These are phyloP conservation scores for Pueraria montana DNA, from an alignment of 306 rosid species.

Conservation along the genomic window DNA sequence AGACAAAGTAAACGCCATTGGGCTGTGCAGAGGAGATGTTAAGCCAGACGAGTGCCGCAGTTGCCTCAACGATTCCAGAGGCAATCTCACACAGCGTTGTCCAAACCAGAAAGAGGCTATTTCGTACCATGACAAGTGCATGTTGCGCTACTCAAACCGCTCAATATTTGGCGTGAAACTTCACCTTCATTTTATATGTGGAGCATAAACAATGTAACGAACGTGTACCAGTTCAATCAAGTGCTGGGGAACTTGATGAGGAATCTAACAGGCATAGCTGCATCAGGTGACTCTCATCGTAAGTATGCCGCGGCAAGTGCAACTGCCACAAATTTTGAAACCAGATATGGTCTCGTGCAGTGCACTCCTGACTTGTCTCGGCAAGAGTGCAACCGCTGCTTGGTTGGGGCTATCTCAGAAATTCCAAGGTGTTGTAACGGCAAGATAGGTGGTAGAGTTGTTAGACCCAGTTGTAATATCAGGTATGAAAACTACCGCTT, in stretches of 20 bases:
- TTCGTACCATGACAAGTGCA: background rate
- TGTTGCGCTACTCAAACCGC: conserved; percentile 23
- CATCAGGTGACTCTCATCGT: conserved; percentile 14
- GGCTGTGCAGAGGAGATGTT: background rate
- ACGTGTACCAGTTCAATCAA: background rate
- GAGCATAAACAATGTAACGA: background rate
- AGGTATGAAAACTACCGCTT: background rate
- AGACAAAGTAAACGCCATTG: background rate
- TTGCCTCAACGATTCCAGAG: background rate
- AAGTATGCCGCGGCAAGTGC: conserved; percentile 37
- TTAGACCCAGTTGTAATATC: background rate
- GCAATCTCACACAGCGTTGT: background rate
- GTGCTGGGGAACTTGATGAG: background rate
- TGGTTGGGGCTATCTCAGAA: background rate
- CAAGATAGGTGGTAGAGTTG: background rate
- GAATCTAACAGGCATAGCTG: background rate
- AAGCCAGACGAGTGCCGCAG: background rate
- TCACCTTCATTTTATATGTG: background rate
- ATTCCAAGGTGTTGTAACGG: background rate
- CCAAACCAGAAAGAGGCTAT: conserved; percentile 11
- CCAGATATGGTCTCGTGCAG: conserved; percentile 45
- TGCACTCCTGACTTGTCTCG: conserved; percentile 50
- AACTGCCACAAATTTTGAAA: background rate
- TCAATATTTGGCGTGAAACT: conserved; percentile 1
- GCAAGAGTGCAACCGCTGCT: conserved; percentile 42